Conservation (phyloP, 2,329 filamentous ascomycete genomes). For the Venturia asperata region DNA sequence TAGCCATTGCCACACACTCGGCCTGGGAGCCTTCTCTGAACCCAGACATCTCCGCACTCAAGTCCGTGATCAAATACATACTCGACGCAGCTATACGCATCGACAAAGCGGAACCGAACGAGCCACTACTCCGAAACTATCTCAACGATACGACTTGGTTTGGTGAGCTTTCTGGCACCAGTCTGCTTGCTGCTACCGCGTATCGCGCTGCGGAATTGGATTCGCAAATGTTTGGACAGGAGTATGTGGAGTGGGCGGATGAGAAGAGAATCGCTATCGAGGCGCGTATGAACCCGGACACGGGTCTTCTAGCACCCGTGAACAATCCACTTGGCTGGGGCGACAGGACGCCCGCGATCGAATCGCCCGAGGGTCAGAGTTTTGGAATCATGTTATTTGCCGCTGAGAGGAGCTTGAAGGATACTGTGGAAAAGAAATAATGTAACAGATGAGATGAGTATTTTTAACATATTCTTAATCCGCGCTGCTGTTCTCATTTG, state of each 20-base stretch:
- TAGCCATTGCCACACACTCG: conserved; percentile 34
- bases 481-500: too few species aligned
- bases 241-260: conserved; percentile 39
- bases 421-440: conserved; percentile 24
- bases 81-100: conserved; percentile 30
- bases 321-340: conserved; percentile 37
- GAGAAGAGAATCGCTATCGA: conserved; percentile 35
- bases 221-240: conserved; percentile 31
- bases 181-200: conserved; percentile 38
- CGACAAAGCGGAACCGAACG: conserved; percentile 25
- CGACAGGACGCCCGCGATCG: conserved; percentile 29
- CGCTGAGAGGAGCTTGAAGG: conserved; percentile 31
- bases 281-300: conserved; percentile 29
- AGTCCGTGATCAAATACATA: conserved; percentile 30
- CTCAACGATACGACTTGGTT: conserved; percentile 40
- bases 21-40: conserved; percentile 22
- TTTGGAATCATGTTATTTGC: conserved; percentile 40
- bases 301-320: conserved; percentile 36
- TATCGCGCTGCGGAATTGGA: conserved; percentile 41
- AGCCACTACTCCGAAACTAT: conserved; percentile 42
- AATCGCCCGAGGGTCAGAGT: conserved; percentile 38
- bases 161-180: conserved; percentile 44
- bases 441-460: too few species aligned
- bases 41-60: conserved; percentile 24
- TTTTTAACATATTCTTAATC: too few species aligned